Percentiles rank a stretch among this genome's conserved stretches.
phyloP scores from a whole-genome alignment of 2,329 filamentous ascomycete species.

The Curvularia lunata region DNA sequence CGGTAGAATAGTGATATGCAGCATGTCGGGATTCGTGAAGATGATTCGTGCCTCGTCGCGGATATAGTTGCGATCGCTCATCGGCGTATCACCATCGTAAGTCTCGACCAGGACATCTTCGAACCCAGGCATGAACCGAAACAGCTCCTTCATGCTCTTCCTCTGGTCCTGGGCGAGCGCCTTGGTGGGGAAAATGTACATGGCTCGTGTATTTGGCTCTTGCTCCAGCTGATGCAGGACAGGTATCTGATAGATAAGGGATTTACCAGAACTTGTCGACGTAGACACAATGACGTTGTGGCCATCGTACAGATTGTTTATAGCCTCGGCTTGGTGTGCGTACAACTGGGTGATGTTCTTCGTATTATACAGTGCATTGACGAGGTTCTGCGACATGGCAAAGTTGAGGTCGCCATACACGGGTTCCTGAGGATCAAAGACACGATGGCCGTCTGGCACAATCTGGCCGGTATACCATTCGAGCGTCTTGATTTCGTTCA shows the following conservation, averaged over 20 bases:
- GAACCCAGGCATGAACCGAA: constrained; percentile 79
- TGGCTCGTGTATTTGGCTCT: constrained; percentile 77
- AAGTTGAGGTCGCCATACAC: constrained; percentile 86
- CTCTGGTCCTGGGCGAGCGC: constrained; percentile 94
- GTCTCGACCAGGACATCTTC: constrained; percentile 84
- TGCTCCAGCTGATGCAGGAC: constrained; percentile 85
- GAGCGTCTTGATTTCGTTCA: constrained; percentile 79
- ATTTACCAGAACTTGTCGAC: constrained; percentile 95
- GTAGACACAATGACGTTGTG: constrained; percentile 91
- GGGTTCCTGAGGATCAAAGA: constrained; percentile 84
- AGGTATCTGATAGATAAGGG: constrained; percentile 95
- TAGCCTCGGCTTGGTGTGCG: constrained; percentile 89
- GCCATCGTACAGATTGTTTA: constrained; percentile 83
- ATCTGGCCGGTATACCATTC: constrained; percentile 93
- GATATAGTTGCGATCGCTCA: constrained; percentile 77
- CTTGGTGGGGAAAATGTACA: constrained; percentile 99
- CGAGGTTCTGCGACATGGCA: constrained; percentile 82
- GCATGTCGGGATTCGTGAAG: constrained; percentile 98
- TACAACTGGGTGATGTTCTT: constrained; percentile 86
- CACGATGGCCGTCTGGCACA: constrained; percentile 88
- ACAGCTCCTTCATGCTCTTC: constrained; percentile 82
- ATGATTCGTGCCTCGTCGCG: constrained; percentile 90
- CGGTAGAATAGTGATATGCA: constrained; percentile 91
- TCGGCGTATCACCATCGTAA: constrained; percentile 93
- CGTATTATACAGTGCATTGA: constrained; percentile 96